Evolutionary conservation across 768 basidiomycete species (phyloP), one percentile per base, ranked within the genome.

Genomic region (Boletus rex-veris): DNA sequence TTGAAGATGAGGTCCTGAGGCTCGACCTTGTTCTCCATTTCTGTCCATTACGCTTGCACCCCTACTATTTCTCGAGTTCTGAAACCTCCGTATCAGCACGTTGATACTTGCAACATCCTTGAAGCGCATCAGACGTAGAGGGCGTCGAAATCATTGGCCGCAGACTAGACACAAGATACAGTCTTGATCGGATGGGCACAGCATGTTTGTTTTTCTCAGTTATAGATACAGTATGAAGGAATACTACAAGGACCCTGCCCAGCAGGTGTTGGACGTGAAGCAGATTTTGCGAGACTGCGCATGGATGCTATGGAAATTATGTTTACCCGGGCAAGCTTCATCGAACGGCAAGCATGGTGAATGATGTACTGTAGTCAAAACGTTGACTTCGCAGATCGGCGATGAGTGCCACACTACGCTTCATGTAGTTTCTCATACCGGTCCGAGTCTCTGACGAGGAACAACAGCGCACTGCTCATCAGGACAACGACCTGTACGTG

Each of bases 371-470:
- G 38, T 15, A 18, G 10, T 35, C 19, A 28, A 9, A 18, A 19
- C 12, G 14, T 21, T 47, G 18, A 14, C 18, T 18, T 3, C 10
- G 14, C 0, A 7, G 16, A 8, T 38, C 10, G 7, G 30, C 12
- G 7, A 15, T 41, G 10, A 14, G 12, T 21, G 24, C 9, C 26
- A 26, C 6, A 28, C 24, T 28, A 62, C 11, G 30, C 21, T 64
- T 58, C 55, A 10, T n/a, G 26, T 18, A 48, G 36, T 3, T 47
- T 48, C 37, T 38, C 55, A 45, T 65, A 59, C 28, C 52, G 43
- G 31, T 68, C 68, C 10, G 26, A 42, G 5, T 67, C 68, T 52
- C 58, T 61, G 45, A 70, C 42, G 26, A 68, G 55, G 54, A 70
- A 53, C 8, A 68, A 38, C 24, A 57, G 39, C 12, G 41, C 51